Evolutionary conservation across 2,329 filamentous ascomycete species (phyloP).

Genomic region (Xylaria sp.): DNA sequence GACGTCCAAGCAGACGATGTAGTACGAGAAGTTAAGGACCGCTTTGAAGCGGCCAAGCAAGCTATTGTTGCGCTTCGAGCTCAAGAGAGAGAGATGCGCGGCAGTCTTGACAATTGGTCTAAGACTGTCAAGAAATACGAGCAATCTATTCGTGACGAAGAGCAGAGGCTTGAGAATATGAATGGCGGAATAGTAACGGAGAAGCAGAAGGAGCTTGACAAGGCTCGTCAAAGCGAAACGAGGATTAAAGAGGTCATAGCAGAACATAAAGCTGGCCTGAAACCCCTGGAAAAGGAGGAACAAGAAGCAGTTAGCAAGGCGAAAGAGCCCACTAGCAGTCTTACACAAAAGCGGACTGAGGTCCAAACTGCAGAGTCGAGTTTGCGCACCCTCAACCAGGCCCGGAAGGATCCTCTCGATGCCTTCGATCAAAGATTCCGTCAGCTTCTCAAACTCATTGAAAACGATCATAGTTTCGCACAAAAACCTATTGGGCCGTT

Average conservation of each 20-base stretch:
- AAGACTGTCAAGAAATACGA: slow-evolving; percentile 59
- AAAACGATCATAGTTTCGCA: slow-evolving; percentile 74
- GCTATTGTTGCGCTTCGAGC: slow-evolving; percentile 66
- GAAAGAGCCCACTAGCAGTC: slow-evolving; percentile 48
- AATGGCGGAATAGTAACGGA: slow-evolving; percentile 76
- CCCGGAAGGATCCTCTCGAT: slow-evolving; percentile 68
- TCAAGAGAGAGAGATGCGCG: slow-evolving; percentile 74
- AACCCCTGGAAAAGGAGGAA: slow-evolving; percentile 46
- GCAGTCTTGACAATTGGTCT: slow-evolving; percentile 65
- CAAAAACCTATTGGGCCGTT: slow-evolving; percentile 84
- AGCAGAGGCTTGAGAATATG: slow-evolving; percentile 70
- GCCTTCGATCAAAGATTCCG: slow-evolving; percentile 74
- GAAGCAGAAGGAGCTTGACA: slow-evolving; percentile 69
- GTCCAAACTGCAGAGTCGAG: slow-evolving; percentile 62
- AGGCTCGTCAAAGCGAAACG: slow-evolving; percentile 63
- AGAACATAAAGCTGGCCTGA: slow-evolving; percentile 43
- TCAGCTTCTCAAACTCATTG: slow-evolving; percentile 74
- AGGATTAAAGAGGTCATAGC: slow-evolving; percentile 54
- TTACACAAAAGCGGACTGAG: slow-evolving; percentile 63
- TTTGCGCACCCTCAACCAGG: slow-evolving; percentile 64
- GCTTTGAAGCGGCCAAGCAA: slow-evolving; percentile 63
- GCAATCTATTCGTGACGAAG: slow-evolving; percentile 65
- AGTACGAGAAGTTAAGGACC: slow-evolving; percentile 61
- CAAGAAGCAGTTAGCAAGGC: slow-evolving; percentile 44
- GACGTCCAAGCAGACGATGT: slow-evolving; percentile 60